These are phyloP conservation scores for Claviceps africana DNA, from an alignment of 2,329 filamentous ascomycete genomes.

Conservation along the genomic window DNA sequence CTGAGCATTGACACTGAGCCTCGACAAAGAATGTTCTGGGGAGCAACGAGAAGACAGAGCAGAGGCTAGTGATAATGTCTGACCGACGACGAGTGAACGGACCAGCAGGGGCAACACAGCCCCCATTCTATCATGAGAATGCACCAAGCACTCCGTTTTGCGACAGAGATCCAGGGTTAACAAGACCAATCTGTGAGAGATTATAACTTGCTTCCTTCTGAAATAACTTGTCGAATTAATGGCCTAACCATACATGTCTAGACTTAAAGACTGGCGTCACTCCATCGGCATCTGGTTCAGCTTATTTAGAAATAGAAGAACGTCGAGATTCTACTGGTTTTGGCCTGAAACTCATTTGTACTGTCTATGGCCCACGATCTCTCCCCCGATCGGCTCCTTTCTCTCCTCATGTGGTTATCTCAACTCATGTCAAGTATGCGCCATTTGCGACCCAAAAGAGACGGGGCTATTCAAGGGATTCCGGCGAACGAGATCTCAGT, in stretches of 20 bases:
- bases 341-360: constrained; percentile 81
- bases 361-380: constrained; percentile 83
- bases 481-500: constrained; percentile 75
- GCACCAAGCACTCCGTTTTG: constrained; percentile 36
- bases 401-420: constrained; percentile 80
- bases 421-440: constrained; percentile 90
- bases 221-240: neutral
- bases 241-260: constrained; percentile 20
- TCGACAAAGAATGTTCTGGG: neutral
- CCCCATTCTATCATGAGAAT: constrained; percentile 54
- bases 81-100: constrained; percentile 87
- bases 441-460: constrained; percentile 78
- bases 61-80: constrained; percentile 37
- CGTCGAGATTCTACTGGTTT: constrained; percentile 35
- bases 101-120: constrained; percentile 60
- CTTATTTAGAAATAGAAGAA: constrained; percentile 59
- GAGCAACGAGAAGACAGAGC: neutral
- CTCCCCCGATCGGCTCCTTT: constrained; percentile 82
- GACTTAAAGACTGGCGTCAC: constrained; percentile 85
- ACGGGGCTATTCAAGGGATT: constrained; percentile 74
- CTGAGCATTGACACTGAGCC: too few relatives aligned
- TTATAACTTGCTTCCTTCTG: neutral
- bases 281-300: constrained; percentile 84
- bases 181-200: constrained; percentile 43
- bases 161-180: constrained; percentile 42